Evolutionary conservation across 1,284 basidiomycete genomes (phyloP), one percentile per base, ranked within the genome.

Genomic region (Pterulicium gracile): DNA sequence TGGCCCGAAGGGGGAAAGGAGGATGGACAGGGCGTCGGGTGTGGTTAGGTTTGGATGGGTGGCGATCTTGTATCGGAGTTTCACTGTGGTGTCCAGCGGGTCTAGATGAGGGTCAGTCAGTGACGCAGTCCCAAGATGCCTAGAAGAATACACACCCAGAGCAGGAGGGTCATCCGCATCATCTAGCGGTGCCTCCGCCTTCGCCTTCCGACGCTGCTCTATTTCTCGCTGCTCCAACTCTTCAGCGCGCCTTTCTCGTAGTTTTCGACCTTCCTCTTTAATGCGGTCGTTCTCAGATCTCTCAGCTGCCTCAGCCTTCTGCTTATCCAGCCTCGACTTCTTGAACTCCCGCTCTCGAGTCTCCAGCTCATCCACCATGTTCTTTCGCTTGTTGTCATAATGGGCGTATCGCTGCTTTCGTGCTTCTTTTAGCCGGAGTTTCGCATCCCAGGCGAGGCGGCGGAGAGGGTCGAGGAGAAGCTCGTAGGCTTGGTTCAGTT

Each of bases 401-500:
- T 75, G 66, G 3, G 88, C 74, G 56, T 81, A 89, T 10, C 88
- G 77, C 45, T 81, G 79, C 39, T 79, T 79, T 47, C 79, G 75
- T 3, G 81, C 84, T 18, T 79, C 72, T 50, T 88, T 81, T 1
- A 83, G 64, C 45, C 87, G 80, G 5, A 88, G 65, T 57, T 86
- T 85, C 1, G 83, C 84, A 57, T 93, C 88, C 34, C 94, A 68
- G 2, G 82, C 87, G n/a, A 88, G 73, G 18, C 91, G 80, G 44
- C 88, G 81, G 4, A 85, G 67, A 0, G 87, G 87, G 56, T 95
- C 88, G 49, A 88, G 79, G 2, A 97, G 72, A 15, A 93, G 74
- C 54, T 91, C 87, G 52, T 90, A 87, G 0, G 92, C 85, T 48
- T 87, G 75, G 45, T 86, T 90, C 47, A 97, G 77, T 51, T 86